Evolutionary conservation across 2,329 filamentous ascomycete species (phyloP), one percentile per base, ranked within the genome.

Genomic region (Fusarium domesticum): DNA sequence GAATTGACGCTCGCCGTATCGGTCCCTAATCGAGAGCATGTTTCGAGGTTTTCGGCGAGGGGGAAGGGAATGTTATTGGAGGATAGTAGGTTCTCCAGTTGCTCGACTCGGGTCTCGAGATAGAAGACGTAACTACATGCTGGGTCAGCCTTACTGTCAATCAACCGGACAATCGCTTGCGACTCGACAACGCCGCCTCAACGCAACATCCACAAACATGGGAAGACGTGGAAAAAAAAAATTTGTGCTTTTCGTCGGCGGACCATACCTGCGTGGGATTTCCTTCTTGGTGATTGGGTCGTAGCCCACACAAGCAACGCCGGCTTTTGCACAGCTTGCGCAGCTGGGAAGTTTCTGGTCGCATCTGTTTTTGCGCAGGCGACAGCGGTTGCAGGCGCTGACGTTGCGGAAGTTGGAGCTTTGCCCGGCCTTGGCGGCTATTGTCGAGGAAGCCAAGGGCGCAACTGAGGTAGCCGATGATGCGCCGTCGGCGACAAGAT

Each of bases 211-310:
- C 28, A 35, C 6, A 6, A 32, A 35, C 25, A 28, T 34, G 32
- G 17, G 36, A 18, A n/a, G 35, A 15, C 10, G 23, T 18, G n/a
- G 10, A 38, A 37, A n/a, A n/a, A n/a, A n/a, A n/a, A n/a, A 12
- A 11, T 12, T 28, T 28, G 23, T 12, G 23, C 23, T 28, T 28
- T 31, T 37, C 20, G 32, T 16, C 32, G 37, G 28, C 20, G 36
- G 20, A 47, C 86, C 86, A 71, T 84, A 96, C 74, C 85, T 90
- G 68, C 91, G 81, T 38, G 92, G 92, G 46, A 97, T 96, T 70
- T 96, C 90, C 63, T 88, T 84, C 75, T 96, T 96, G 18, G 89
- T 95, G 62, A 96, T 96, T 25, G 92, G 91, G 64, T 97, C 92
- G 67, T 96, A 96, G 51, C 92, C 92, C 39, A 96, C 89, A 66